Evolutionary conservation across 768 basidiomycete genomes (phyloP), one percentile per base, ranked within the genome.

Genomic region (Tricholoma matsutake): DNA sequence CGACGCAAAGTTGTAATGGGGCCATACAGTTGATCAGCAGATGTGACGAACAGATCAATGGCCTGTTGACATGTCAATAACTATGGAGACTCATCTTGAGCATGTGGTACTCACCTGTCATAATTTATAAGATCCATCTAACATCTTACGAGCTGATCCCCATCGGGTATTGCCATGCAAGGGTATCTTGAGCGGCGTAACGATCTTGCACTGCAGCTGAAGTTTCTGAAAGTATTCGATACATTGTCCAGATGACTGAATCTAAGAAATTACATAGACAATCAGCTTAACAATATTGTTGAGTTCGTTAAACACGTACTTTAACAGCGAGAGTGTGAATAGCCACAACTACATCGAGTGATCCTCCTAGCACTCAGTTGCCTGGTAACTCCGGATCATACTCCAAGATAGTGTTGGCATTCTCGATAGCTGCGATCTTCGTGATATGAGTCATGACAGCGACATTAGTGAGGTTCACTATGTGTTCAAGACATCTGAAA

Each of bases 361-460:
- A 72, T 18, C 68, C 64, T 6, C 66, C 65, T 22, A 69, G 62
- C 4, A 76, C 65, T 9, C 60, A 56, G 54, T 76, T 75, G 34
- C 62, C 61, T 2, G 39, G 10, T 3, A 63, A 34, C 0, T 18
- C 28, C 0, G 74, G 75, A 31, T 78, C 68, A 57, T 70, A 76
- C 16, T 74, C 71, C 75, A 72, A 78, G 13, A 78, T 76, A 0
- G 73, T 71, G 0, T 59, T 66, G 11, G 65, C 55, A 1, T 63
- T 74, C 43, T 74, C 69, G 2, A 75, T 57, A 1, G 65, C 65
- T 0, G 68, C 66, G 18, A 70, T 68, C 56, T 70, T 67, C 0
- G 71, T 76, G 32, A 76, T 71, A 18, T 66, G 52, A 1, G 14
- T n/a, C 73, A 76, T 76, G n/a, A 74, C 59, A 35, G 63, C 72